Base-by-base conservation (phyloP, 495 filamentous ascomycete genomes). In the Sabuloglossum arenarium region DNA sequence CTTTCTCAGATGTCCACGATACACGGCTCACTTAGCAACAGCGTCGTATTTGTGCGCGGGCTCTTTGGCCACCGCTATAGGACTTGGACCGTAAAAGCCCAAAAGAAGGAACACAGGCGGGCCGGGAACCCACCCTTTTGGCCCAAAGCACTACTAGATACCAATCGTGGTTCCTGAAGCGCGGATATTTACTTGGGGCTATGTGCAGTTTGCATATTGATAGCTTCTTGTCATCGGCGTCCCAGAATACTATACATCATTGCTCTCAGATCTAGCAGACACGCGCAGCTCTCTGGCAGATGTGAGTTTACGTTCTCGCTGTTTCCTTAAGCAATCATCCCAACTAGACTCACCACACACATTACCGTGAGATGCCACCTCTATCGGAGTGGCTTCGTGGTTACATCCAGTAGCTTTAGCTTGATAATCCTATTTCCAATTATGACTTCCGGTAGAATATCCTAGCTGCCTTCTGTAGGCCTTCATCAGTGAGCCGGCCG, bases 201-300 rank as follows among this genome's bases (percentile, higher is more conserved):
- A 54, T 34, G 51, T 31, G 51, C 51, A 27, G 51, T n/a, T n/a
- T n/a, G n/a, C n/a, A 54, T 1, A 31, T 54, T 11, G 51, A 54
- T 54, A 24, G 51, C 8, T 54, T 54, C 23, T 27, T 25, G 25
- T 21, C 25, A 30, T 54, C 51, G 29, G 51, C 51, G 51, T 54
- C 51, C 21, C 51, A 54, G 34, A 54, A 54, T 31, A 54, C 24
- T 31, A 34, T 54, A 31, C 14, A 30, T 27, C 51, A 54, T 27
- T 54, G 51, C 51, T 54, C 34, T 54, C 51, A 6, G 51, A 54
- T 54, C 51, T 54, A 6, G 51, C 27, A 8, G 51, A 54, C 25
- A 12, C 25, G 19, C 51, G 51, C 16, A 27, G 30, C 8, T 31
- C 21, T 16, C 21, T 21, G 29, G 50, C 25, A 49, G 50, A 37